Percentiles rank a stretch among this genome's conserved stretches.
Conservation (phyloP, 2,329 filamentous ascomycete species). For the Penicillium sp. region DNA sequence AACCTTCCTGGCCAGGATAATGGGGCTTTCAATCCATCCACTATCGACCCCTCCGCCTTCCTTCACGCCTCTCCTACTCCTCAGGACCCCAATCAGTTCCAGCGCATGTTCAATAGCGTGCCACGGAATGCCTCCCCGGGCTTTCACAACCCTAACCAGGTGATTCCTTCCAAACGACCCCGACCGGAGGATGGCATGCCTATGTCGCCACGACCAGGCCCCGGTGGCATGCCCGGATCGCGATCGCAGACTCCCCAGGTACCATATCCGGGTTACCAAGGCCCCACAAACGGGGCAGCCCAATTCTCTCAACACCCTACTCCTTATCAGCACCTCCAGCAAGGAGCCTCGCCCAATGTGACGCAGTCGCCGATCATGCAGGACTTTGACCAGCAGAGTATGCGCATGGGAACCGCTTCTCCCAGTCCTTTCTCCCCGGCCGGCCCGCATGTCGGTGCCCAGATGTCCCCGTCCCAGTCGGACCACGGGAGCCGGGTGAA, state of each 20-base stretch:
- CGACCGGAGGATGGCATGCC: slow-evolving; percentile 81
- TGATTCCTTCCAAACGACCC: slow-evolving; percentile 86
- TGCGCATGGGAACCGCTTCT: slow-evolving; percentile 85
- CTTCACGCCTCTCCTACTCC: slow-evolving; percentile 46
- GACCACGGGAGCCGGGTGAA: slow-evolving; percentile 65
- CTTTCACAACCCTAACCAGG: slow-evolving; percentile 73
- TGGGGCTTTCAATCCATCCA: slow-evolving; percentile 47
- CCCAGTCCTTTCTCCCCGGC: slow-evolving; percentile 86
- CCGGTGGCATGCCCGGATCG: slow-evolving; percentile 72
- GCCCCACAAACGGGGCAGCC: slow-evolving; percentile 60
- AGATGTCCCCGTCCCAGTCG: slow-evolving; percentile 73
- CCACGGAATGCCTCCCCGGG: slow-evolving; percentile 80
- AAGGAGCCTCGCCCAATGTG: slow-evolving; percentile 75
- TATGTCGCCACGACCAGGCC: slow-evolving; percentile 74
- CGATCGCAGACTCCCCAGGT: slow-evolving; percentile 89
- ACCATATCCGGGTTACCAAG: slow-evolving; percentile 68
- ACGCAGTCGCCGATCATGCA: slow-evolving; percentile 94
- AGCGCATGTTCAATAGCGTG: slow-evolving; percentile 75
- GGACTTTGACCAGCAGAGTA: slow-evolving; percentile 61
- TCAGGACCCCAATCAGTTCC: slow-evolving; percentile 54
- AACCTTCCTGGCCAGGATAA: slow-evolving; percentile 49
- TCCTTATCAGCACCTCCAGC: slow-evolving; percentile 78
- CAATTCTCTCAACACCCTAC: slow-evolving; percentile 61
- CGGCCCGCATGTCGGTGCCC: slow-evolving; percentile 65
- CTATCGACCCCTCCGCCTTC: slow-evolving; percentile 50